These are phyloP conservation scores for Xylariaceae sp. DNA, from an alignment of 2,329 filamentous ascomycete genomes.

Conservation along the genomic window DNA sequence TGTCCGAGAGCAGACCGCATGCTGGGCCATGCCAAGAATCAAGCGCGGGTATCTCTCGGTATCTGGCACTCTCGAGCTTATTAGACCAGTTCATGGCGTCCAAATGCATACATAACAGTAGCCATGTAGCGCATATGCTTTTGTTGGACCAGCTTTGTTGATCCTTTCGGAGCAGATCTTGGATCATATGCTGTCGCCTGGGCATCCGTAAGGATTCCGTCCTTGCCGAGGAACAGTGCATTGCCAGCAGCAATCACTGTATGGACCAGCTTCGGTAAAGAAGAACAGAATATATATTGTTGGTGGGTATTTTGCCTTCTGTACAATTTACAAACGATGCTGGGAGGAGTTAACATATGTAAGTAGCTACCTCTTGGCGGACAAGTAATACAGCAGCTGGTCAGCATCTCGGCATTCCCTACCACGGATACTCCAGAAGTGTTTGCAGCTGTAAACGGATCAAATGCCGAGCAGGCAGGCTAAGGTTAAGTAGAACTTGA, in stretches of 20 bases:
- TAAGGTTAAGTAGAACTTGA: no score
- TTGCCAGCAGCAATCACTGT: slow-evolving; percentile 6
- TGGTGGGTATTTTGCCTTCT: no score
- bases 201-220: slow-evolving; percentile 16
- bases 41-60: slow-evolving; percentile 18
- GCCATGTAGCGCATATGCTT: background rate
- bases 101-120: background rate
- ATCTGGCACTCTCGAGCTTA: slow-evolving; percentile 1
- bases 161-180: slow-evolving; percentile 14
- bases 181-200: slow-evolving; percentile 10
- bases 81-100: no score
- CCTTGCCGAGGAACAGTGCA: slow-evolving; percentile 13
- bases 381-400: background rate
- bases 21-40: slow-evolving; percentile 8
- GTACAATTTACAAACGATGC: no score
- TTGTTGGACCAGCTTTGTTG: slow-evolving; percentile 3
- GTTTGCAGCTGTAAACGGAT: no score
- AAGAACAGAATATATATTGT: slow-evolving; percentile 14
- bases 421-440: no score
- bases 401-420: no score
- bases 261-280: slow-evolving; percentile 14
- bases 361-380: no score
- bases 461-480: no score
- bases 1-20: no score
- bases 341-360: no score